Percentiles rank a stretch among this genome's conserved stretches.
Conservation (phyloP, 1,284 basidiomycete species). For the Tylopilus orsonianus region DNA sequence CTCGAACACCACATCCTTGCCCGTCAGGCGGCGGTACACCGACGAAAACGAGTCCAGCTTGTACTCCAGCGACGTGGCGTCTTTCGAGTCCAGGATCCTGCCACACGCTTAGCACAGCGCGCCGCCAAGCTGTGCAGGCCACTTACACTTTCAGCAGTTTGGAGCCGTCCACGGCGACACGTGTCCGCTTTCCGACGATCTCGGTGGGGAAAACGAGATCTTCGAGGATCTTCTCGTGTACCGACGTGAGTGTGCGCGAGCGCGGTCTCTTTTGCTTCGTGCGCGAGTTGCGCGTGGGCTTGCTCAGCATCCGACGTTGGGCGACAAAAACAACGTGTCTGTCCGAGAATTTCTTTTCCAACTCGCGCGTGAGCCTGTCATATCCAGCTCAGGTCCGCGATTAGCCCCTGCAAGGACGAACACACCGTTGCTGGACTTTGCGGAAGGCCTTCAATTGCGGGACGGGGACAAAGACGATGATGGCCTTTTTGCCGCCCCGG, state of each 20-base stretch:
- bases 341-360: constrained; percentile 99
- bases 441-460: constrained; percentile 99
- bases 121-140: constrained; percentile 9
- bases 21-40: constrained; percentile 91
- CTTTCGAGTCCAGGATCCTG: constrained; percentile 98
- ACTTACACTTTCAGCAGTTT: constrained; percentile 95
- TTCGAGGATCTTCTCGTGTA: constrained; percentile 98
- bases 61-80: constrained; percentile 98
- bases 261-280: constrained; percentile 96
- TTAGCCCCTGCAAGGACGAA: constrained; percentile 14
- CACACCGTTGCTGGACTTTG: constrained; percentile 96
- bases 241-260: constrained; percentile 94
- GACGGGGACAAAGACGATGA: constrained; percentile 97
- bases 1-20: constrained; percentile 92
- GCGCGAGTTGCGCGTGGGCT: constrained; percentile 92
- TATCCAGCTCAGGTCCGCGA: constrained; percentile 7
- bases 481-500: constrained; percentile 99
- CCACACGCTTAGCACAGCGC: constrained; percentile 19
- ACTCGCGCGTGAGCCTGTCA: constrained; percentile 92
- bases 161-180: constrained; percentile 86
- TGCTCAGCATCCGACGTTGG: constrained; percentile 98
- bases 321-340: constrained; percentile 98
- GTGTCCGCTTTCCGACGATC: constrained; percentile 98
- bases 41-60: constrained; percentile 97
- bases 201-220: constrained; percentile 99